phyloP scores from a whole-genome alignment of 306 rosid species.

The Biancaea sappan region DNA sequence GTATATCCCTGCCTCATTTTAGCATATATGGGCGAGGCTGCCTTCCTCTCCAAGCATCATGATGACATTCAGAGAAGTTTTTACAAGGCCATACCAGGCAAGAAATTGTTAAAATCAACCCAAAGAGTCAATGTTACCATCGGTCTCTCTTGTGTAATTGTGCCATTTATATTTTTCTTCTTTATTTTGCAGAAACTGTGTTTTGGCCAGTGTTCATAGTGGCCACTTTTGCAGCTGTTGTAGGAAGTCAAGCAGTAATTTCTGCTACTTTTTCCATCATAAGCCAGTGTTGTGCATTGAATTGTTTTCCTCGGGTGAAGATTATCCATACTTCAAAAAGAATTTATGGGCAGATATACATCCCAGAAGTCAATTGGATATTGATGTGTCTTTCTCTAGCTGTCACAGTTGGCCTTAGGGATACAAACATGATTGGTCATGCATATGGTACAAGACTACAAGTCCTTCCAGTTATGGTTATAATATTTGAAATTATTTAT shows the following conservation, averaged over 20 bases:
- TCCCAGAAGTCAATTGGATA: slow-evolving; percentile 81
- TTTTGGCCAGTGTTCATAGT: slow-evolving; percentile 81
- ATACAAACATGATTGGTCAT: slow-evolving; percentile 69
- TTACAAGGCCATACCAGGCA: slow-evolving; percentile 75
- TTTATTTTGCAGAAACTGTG: slow-evolving; percentile 53
- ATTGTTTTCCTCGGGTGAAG: slow-evolving; percentile 72
- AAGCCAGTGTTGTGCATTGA: slow-evolving; percentile 70
- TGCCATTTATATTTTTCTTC: background rate
- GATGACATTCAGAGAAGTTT: slow-evolving; percentile 75
- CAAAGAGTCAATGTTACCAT: background rate
- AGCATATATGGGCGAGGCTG: slow-evolving; percentile 86
- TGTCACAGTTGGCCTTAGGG: slow-evolving; percentile 65
- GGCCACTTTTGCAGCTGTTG: slow-evolving; percentile 64
- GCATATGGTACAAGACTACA: slow-evolving; percentile 65
- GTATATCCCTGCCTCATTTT: slow-evolving; percentile 72
- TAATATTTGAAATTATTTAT: background rate
- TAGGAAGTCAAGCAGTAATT: slow-evolving; percentile 79
- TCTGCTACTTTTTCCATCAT: slow-evolving; percentile 74
- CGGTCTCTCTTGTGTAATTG: background rate
- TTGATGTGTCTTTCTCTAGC: slow-evolving; percentile 72
- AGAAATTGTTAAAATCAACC: slow-evolving; percentile 29
- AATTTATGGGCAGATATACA: slow-evolving; percentile 77
- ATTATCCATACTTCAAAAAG: slow-evolving; percentile 62
- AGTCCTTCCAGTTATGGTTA: background rate
- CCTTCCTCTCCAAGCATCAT: slow-evolving; percentile 72